Evolutionary conservation across 805 yeast species (phyloP).

Genomic region (Monosporozyma servazzii): DNA sequence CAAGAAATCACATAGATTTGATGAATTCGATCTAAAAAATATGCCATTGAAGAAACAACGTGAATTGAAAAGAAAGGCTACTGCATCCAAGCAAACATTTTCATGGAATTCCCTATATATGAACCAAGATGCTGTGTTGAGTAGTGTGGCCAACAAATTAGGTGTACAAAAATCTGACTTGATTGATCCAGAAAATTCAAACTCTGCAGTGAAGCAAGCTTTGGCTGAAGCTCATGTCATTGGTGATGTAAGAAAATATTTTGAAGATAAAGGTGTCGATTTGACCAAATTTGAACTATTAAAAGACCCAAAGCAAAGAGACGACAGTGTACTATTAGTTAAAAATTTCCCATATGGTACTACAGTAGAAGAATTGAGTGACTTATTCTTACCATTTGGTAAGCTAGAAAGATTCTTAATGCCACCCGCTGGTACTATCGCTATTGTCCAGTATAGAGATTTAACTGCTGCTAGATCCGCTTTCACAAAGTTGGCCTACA

Average conservation of each 20-base stretch:
- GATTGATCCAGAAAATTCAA: slow-evolving; percentile 78
- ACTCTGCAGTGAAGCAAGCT: slow-evolving; percentile 92
- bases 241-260: slow-evolving; percentile 80
- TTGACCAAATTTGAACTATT: slow-evolving; percentile 52
- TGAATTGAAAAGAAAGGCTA: slow-evolving; percentile 72
- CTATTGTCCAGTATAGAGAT: slow-evolving; percentile 82
- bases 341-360: slow-evolving; percentile 92
- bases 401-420: slow-evolving; percentile 69
- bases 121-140: slow-evolving; percentile 86
- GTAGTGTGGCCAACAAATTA: slow-evolving; percentile 74
- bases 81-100: slow-evolving; percentile 79
- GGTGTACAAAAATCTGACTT: slow-evolving; percentile 78
- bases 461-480: slow-evolving; percentile 81
- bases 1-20: slow-evolving; percentile 73
- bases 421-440: slow-evolving; percentile 97
- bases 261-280: slow-evolving; percentile 80
- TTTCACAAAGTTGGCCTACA: slow-evolving; percentile 75
- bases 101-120: slow-evolving; percentile 92
- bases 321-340: slow-evolving; percentile 70
- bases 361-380: slow-evolving; percentile 68
- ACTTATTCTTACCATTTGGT: slow-evolving; percentile 72
- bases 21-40: slow-evolving; percentile 84
- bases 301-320: slow-evolving; percentile 44
- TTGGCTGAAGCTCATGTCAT: slow-evolving; percentile 94
- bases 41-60: slow-evolving; percentile 87